Conservation (phyloP, 2,329 filamentous ascomycete genomes). For the Phialocephala subalpina region DNA sequence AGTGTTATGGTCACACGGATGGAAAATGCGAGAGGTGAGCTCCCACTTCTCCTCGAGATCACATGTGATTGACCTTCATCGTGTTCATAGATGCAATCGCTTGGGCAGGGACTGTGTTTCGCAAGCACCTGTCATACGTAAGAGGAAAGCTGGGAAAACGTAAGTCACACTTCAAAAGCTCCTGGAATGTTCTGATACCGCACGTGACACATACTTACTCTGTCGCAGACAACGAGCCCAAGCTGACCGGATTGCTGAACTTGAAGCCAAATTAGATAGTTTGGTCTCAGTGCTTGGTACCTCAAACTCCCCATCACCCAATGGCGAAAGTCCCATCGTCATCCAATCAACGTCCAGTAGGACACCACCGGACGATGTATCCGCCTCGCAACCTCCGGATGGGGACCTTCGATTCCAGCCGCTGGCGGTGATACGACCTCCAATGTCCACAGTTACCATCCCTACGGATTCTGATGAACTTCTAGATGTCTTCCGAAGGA, state of each 20-base stretch:
- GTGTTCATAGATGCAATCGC: slow-evolving; percentile 13
- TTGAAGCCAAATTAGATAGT: slow-evolving; percentile 4
- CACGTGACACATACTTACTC: slow-evolving; percentile 2
- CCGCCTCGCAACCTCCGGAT: not conserved
- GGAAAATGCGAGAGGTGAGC: slow-evolving; percentile 21
- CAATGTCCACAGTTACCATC: not conserved
- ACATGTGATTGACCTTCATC: not conserved
- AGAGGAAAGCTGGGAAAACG: slow-evolving; percentile 1
- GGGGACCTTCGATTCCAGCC: not conserved
- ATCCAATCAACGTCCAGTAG: not conserved
- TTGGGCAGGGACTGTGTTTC: slow-evolving; percentile 13
- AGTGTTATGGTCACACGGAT: slow-evolving; percentile 21
- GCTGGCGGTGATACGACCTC: not conserved
- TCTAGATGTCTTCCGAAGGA: slow-evolving; percentile 15
- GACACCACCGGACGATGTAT: not conserved
- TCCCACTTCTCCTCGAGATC: not conserved
- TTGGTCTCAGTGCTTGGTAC: not conserved
- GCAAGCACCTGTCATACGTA: slow-evolving; percentile 10
- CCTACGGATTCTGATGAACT: slow-evolving; percentile 18
- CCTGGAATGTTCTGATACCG: too few species aligned
- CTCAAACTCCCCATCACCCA: not conserved
- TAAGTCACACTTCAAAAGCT: not conserved
- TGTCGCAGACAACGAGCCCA: slow-evolving; percentile 8
- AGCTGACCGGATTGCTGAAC: slow-evolving; percentile 14
- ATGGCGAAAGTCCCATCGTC: not conserved